Conservation (phyloP, 2,329 filamentous ascomycete species). For the Nemania serpens region DNA sequence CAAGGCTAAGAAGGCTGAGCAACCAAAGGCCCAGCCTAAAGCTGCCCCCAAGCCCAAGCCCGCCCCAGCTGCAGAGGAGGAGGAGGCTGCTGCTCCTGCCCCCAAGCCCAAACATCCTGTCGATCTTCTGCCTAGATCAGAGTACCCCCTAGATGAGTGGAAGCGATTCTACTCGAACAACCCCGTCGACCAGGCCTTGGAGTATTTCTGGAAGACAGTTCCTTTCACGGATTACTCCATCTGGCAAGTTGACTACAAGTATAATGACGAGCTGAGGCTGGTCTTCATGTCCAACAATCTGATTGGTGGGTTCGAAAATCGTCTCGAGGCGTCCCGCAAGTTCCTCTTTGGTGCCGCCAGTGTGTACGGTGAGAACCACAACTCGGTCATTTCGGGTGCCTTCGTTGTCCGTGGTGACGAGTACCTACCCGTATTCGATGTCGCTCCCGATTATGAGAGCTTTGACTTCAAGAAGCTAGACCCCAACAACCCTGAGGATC, state of each 20-base stretch:
- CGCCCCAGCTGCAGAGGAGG: conserved; percentile 48
- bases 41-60: conserved; percentile 51
- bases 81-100: conserved; percentile 47
- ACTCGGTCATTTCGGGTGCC: conserved; percentile 89
- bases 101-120: conserved; percentile 98
- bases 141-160: conserved; percentile 90
- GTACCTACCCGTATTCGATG: conserved; percentile 83
- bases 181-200: conserved; percentile 81
- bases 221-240: conserved; percentile 95
- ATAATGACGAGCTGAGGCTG: conserved; percentile 96
- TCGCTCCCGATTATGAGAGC: conserved; percentile 96
- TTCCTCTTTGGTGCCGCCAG: conserved; percentile 91
- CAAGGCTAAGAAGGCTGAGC: conserved; percentile 49
- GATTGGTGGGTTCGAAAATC: conserved; percentile 96
- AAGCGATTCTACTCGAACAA: conserved; percentile 99
- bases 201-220: conserved; percentile 98
- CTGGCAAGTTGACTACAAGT: conserved; percentile 97
- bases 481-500: conserved; percentile 81
- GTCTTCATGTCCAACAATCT: conserved; percentile 99
- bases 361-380: conserved; percentile 87
- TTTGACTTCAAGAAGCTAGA: conserved; percentile 98
- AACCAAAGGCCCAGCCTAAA: conserved; percentile 29
- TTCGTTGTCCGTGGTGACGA: conserved; percentile 96
- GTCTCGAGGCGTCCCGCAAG: conserved; percentile 97
- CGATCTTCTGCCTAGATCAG: conserved; percentile 78